Evolutionary conservation across 148 eudicot genomes (phyloP), one percentile per base, ranked within the genome.

Genomic region (Salicornia ramosissima): DNA sequence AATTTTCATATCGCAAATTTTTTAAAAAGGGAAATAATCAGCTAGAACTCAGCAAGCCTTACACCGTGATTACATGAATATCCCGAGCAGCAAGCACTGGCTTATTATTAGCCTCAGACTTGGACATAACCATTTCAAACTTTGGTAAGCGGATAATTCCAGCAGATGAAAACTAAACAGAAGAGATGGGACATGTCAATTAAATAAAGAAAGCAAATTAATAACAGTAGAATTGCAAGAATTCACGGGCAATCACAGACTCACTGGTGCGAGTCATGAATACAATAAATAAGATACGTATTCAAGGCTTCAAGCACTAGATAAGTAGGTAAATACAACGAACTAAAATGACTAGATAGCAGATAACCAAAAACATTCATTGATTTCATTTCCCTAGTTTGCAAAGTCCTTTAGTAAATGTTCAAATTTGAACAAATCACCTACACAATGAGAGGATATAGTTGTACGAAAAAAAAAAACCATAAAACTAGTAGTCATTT

Each of bases 101-200:
- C 83, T 79, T 91, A 76, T 68, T 86, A 55, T 85, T 89, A 60
- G 86, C 86, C 78, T 91, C 99, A 24, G 89, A 77, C 75, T 82
- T 91, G 62, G 97, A 87, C 90, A 91, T 87, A 64, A 80, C 78
- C 99, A 95, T 91, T 74, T 91, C 96, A 81, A 95, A 95, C 83
- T 77, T 91, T 49, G 99, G 99, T 79, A 95, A 78, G 71, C 93
- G 85, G 70, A 95, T 79, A 25, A 88, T 82, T 52, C 97, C 99
- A 54, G 85, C 93, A 60, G 97, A 83, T 66, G 99, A 95, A 67
- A 95, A 86, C 99, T 95, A 78, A 66, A 73, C 29, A 59, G 64
- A 72, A 59, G 63, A 74, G 66, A 72, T 30, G 42, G n/a, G 30
- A 58, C n/a, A 31, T 21, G 42, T 26, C 61, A 73, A 54, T 14